phyloP scores from a whole-genome alignment of 2,329 filamentous ascomycete species.

The Fonsecaea nubica region DNA sequence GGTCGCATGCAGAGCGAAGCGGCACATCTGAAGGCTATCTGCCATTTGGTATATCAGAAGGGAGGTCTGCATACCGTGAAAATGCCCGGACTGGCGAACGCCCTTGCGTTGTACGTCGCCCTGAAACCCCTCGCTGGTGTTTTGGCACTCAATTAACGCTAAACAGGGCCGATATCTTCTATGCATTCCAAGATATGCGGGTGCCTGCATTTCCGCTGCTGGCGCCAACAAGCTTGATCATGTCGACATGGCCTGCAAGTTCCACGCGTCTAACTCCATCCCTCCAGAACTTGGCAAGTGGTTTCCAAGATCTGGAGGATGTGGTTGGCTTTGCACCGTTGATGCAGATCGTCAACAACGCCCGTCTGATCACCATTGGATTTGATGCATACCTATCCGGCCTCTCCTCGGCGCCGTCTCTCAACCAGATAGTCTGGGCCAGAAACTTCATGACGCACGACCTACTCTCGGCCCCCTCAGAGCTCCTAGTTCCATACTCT shows the following conservation, averaged over 20 bases:
- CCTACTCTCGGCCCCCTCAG: conserved; percentile 6
- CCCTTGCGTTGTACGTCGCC: conserved; percentile 24
- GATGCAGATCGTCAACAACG: conserved; percentile 5
- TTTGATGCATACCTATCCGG: conserved; percentile 10
- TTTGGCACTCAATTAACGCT: not conserved
- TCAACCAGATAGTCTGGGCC: conserved; percentile 22
- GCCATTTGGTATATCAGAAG: conserved; percentile 22
- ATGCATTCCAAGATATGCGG: conserved; percentile 17
- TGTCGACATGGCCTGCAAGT: conserved; percentile 17
- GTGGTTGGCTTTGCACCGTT: not conserved
- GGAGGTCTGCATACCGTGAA: conserved; percentile 25
- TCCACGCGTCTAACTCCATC: not conserved
- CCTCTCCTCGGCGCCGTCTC: conserved; percentile 6
- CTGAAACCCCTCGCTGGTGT: not conserved
- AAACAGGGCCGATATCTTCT: conserved; percentile 21
- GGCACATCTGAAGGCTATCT: conserved; percentile 27
- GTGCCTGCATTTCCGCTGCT: conserved; percentile 21
- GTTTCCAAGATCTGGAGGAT: conserved; percentile 3
- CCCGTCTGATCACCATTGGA: conserved; percentile 23
- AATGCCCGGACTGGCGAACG: conserved; percentile 28
- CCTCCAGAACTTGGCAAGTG: not conserved
- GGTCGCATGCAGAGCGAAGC: conserved; percentile 21
- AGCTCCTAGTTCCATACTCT: not conserved
- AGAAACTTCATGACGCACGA: conserved; percentile 22
- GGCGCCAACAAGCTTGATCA: conserved; percentile 18